Evolutionary conservation across 352 stramenopile genomes (phyloP), one percentile per base, ranked within the genome.

Genomic region (Phytophthora europaea): DNA sequence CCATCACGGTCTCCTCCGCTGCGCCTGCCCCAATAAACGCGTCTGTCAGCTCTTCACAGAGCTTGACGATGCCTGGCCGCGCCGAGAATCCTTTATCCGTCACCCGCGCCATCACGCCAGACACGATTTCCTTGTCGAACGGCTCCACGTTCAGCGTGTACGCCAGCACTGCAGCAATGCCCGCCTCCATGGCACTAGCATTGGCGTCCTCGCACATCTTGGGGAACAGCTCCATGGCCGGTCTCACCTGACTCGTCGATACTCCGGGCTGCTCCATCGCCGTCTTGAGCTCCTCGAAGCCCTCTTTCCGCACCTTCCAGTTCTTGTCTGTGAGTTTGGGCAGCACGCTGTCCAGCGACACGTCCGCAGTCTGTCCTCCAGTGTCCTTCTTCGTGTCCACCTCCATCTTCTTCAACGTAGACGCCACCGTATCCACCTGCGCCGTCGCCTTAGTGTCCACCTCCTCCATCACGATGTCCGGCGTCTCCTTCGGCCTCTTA

Each of bases 181-280:
- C 90, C 2, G 88, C 80, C 64, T 97, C 90, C 81, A 97, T 83
- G 3, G 87, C 87, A 45, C 85, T 94, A 6, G 90, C 90, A 76
- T 96, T 97, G 26, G 68, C 68, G 40, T 97, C 90, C 58, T 95
- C 87, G 57, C 90, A 95, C 84, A 95, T 92, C 45, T 95, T 95
- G 22, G 56, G 52, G 40, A 95, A 95, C 34, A 91, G 62, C 18
- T 90, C 81, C 16, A 96, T 48, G 12, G 89, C 74, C 9, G 81
- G 78, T 59, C 71, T 54, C 38, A 91, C 82, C 33, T 89, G 81
- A 22, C 80, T 79, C 6, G 72, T 76, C 22, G 81, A 71, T 15
- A 85, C 73, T 48, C 74, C 81, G 13, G 72, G 61, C 50, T 79
- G 80, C 47, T 94, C 88, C 38, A 89, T 92, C 40, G 85, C 57